phyloP scores from a whole-genome alignment of 1,284 basidiomycete species.

The Boletus sp. region DNA sequence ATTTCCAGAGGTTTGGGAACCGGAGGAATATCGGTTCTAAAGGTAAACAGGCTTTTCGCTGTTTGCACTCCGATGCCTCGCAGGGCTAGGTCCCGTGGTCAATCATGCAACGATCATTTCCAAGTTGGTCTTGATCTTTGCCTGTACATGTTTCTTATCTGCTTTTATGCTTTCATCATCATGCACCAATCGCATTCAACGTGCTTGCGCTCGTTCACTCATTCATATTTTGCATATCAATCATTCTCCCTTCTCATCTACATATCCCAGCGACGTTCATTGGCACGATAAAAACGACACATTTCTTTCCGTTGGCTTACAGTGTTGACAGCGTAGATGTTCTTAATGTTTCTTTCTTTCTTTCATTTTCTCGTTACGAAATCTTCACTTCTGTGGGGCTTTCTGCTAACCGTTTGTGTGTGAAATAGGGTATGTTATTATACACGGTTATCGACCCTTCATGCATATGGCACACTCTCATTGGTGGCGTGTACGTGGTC shows the following conservation, averaged over 20 bases:
- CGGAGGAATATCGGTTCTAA: slow-evolving; percentile 26
- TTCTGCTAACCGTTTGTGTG: slow-evolving; percentile 9
- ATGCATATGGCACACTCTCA: slow-evolving; percentile 6
- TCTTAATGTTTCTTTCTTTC: neutral
- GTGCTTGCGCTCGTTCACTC: slow-evolving; percentile 11
- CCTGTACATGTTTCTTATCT: slow-evolving; percentile 12
- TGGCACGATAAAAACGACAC: slow-evolving; percentile 10
- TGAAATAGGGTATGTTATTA: too few species aligned
- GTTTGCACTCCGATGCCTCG: slow-evolving; percentile 11
- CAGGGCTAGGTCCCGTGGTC: slow-evolving; percentile 20
- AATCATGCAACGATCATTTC: slow-evolving; percentile 12
- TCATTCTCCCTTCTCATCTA: neutral
- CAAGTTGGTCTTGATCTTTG: neutral
- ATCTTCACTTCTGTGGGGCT: slow-evolving; percentile 9
- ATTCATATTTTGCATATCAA: slow-evolving; percentile 15
- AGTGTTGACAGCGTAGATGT: slow-evolving; percentile 15
- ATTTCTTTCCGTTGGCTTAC: neutral
- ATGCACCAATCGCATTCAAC: slow-evolving; percentile 15
- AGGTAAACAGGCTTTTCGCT: neutral
- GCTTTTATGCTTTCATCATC: slow-evolving; percentile 1
- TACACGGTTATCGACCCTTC: slow-evolving; percentile 3
- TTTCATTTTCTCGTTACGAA: neutral
- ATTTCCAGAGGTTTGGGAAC: slow-evolving; percentile 33
- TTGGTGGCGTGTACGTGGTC: neutral
- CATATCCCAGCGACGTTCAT: slow-evolving; percentile 8